Conservation (phyloP, 345 rosid genomes). For the Aethionema arabicum region DNA sequence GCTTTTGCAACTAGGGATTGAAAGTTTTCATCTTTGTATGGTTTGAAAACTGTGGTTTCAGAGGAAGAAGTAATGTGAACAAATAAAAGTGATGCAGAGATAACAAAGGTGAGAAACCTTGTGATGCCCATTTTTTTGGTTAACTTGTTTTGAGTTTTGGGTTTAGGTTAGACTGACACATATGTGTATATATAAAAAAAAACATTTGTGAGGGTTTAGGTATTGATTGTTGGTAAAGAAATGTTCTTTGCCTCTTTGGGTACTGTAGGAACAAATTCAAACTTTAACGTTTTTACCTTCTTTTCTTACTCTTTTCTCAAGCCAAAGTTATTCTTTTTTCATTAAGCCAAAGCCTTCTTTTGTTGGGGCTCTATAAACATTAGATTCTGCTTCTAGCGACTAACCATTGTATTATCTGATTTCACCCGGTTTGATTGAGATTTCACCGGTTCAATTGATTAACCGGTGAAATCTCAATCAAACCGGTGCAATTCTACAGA, state of each 20-base stretch:
- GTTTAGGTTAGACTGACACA: conserved; percentile 19
- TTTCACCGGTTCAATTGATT: conserved; percentile 3
- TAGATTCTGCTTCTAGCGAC: conserved; percentile 30
- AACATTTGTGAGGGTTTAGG: conserved; percentile 28
- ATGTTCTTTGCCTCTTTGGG: conserved; percentile 43
- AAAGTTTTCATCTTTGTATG: conserved; percentile 38
- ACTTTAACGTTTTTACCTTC: conserved; percentile 38
- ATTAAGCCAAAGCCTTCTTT: not conserved
- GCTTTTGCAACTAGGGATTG: conserved; percentile 46
- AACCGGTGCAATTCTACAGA: not conserved
- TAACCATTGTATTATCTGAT: not conserved
- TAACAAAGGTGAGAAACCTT: conserved; percentile 35
- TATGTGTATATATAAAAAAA: conserved; percentile 12
- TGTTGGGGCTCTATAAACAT: conserved; percentile 12
- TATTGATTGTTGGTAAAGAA: conserved; percentile 55
- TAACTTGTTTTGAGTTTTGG: not conserved
- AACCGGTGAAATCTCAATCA: not conserved
- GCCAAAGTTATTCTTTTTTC: conserved; percentile 54
- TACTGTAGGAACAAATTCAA: conserved; percentile 33
- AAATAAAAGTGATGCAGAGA: conserved; percentile 41
- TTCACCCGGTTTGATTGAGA: not conserved
- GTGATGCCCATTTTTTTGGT: conserved; percentile 43
- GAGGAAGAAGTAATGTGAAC: conserved; percentile 34
- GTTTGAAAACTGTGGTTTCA: conserved; percentile 25
- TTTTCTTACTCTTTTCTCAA: conserved; percentile 38